Conservation (phyloP, 306 rosid species). For the Pterocarpus macrocarpus region DNA sequence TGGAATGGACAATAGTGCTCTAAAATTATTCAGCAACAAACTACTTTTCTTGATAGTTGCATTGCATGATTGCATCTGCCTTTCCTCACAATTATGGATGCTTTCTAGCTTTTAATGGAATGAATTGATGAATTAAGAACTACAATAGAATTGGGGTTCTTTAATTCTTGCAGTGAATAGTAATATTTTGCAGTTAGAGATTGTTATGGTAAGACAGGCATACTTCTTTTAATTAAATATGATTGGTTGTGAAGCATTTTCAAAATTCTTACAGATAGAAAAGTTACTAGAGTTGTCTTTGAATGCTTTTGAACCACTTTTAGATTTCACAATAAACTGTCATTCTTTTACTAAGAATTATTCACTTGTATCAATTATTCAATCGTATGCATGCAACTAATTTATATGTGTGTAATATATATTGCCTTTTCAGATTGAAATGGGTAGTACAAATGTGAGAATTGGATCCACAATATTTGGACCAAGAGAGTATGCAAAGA, state of each 20-base stretch:
- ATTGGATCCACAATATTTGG: constrained; percentile 95
- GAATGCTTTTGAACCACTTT: background rate
- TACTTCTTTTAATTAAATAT: constrained; percentile 1
- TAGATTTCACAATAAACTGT: constrained; percentile 7
- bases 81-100: constrained; percentile 8
- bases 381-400: constrained; percentile 27
- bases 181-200: background rate
- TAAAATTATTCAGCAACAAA: constrained; percentile 5
- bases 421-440: constrained; percentile 75
- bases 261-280: background rate
- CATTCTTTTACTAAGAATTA: constrained; percentile 8
- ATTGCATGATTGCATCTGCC: constrained; percentile 2
- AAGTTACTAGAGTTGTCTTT: background rate
- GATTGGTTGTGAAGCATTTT: constrained; percentile 33
- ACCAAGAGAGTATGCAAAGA: constrained; percentile 88
- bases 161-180: background rate
- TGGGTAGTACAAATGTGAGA: constrained; percentile 93
- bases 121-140: constrained; percentile 3
- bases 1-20: constrained; percentile 41
- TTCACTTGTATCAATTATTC: constrained; percentile 6
- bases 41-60: constrained; percentile 16
- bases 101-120: constrained; percentile 11
- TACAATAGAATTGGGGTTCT: constrained; percentile 14
- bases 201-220: constrained; percentile 21
- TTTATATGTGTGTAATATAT: background rate